These are phyloP conservation scores for Monilinia vaccinii-corymbosi DNA, from an alignment of 2,329 filamentous ascomycete species.

Conservation along the genomic window DNA sequence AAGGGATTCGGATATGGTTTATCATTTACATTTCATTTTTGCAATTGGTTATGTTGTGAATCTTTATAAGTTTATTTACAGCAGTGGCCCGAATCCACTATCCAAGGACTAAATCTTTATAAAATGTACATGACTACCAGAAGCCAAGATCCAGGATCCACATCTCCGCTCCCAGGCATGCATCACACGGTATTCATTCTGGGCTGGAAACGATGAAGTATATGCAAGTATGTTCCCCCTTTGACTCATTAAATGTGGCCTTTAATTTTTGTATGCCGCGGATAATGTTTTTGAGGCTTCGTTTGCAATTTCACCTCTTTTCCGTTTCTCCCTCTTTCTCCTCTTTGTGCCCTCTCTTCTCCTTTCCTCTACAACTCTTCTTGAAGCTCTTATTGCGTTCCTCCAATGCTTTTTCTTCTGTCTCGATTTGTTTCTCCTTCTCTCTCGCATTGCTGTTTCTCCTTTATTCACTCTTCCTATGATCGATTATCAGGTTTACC, in stretches of 20 bases:
- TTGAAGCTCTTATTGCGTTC: neutral
- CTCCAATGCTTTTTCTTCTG: neutral
- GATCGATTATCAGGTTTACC: neutral
- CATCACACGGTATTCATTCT: neutral
- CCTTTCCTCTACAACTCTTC: neutral
- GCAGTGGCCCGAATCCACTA: neutral
- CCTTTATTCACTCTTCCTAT: slow-evolving; percentile 1
- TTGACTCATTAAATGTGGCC: neutral
- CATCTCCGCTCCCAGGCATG: neutral
- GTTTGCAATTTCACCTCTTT: neutral
- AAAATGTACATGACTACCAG: neutral
- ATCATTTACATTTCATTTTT: neutral
- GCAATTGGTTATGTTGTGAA: neutral
- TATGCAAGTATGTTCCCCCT: neutral
- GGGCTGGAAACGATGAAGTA: neutral
- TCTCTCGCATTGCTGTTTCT: neutral
- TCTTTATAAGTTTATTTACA: neutral
- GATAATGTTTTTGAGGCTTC: neutral
- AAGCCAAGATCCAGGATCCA: neutral
- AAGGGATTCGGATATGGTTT: neutral
- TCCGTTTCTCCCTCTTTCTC: neutral
- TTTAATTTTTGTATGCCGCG: neutral
- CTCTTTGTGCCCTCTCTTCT: neutral
- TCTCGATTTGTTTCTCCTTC: neutral
- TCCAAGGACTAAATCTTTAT: neutral